Base-by-base conservation (phyloP, 495 filamentous ascomycete species). In the Cercophora samala region DNA sequence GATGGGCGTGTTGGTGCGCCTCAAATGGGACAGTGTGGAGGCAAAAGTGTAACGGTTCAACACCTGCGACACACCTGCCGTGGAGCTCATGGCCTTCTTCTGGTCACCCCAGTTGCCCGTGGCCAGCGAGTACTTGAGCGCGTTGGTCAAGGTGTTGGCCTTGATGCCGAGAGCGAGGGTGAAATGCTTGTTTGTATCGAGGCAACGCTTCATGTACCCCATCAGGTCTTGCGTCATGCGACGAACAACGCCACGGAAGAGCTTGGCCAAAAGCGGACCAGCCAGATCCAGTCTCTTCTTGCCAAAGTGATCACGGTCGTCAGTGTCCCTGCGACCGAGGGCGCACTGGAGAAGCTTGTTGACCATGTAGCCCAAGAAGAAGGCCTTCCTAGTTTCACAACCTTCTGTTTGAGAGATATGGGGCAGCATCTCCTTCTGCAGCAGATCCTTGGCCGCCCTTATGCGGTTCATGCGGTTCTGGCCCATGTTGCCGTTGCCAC, bases 361-460 rank as follows among this genome's bases (percentile, higher is more conserved):
- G 55, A 97, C 91, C 96, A 99, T 98, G 78, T 98, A 99, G 29
- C 96, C 95, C 46, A 99, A 81, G 86, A 98, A 99, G 83, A 97
- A 98, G 5, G 95, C 95, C 76, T 99, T 99, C 26, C 92, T 82
- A 1, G 94, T 97, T 73, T 98, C 95, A 72, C 92, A 96, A n/a
- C 95, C 95, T 76, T 97, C 92, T 62, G 85, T 88, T 73, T 98
- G 96, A 2, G 94, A 96, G 58, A 99, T 97, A 72, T 99, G 95
- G 6, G 95, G 95, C 55, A 99, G 81, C 70, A 97, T 86, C 80
- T 99, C 95, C 79, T 96, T 97, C 79, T 97, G 93, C 82, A 99
- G 88, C 66, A 98, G 90, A 60, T 98, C 95, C 68, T 91, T 83
- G 0, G 95, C 95, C 68, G 93, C 94, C 66, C 91, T 87, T 23